Conservation (phyloP, 78 protist genomes). For the Dictyostelium brefeldianum region DNA sequence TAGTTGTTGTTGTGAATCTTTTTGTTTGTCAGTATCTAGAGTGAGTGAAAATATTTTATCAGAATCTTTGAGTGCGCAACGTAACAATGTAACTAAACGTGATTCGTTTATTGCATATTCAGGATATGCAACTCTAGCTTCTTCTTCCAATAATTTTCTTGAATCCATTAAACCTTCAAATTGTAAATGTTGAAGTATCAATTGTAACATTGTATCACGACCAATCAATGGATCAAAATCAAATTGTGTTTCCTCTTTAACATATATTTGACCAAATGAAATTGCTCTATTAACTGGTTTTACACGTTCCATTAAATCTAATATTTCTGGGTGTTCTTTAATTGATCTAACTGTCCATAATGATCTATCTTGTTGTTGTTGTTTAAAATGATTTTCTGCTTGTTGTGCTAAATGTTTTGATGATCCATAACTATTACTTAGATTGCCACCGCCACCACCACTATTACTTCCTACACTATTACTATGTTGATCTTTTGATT, state of each 20-base stretch:
- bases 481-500: conserved; percentile 20
- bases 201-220: conserved; percentile 67
- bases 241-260: conserved; percentile 50
- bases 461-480: conserved; percentile 12
- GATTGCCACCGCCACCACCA: background rate
- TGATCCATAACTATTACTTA: background rate
- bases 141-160: conserved; percentile 49
- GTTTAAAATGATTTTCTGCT: conserved; percentile 18
- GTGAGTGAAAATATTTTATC: conserved; percentile 50
- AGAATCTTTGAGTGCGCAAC: conserved; percentile 63
- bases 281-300: conserved; percentile 69
- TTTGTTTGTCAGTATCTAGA: conserved; percentile 44
- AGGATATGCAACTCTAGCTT: conserved; percentile 62
- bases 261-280: conserved; percentile 63
- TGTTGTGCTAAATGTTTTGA: background rate
- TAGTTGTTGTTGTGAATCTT: conserved; percentile 39
- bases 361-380: conserved; percentile 41
- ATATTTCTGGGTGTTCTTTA: conserved; percentile 75
- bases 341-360: conserved; percentile 74
- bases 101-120: conserved; percentile 68
- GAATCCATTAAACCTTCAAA: conserved; percentile 56
- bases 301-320: conserved; percentile 44
- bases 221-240: conserved; percentile 75
- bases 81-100: conserved; percentile 34
- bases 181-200: conserved; percentile 78